These are phyloP conservation scores for Fusarium mexicanum DNA, from an alignment of 2,329 filamentous ascomycete species.

Conservation along the genomic window DNA sequence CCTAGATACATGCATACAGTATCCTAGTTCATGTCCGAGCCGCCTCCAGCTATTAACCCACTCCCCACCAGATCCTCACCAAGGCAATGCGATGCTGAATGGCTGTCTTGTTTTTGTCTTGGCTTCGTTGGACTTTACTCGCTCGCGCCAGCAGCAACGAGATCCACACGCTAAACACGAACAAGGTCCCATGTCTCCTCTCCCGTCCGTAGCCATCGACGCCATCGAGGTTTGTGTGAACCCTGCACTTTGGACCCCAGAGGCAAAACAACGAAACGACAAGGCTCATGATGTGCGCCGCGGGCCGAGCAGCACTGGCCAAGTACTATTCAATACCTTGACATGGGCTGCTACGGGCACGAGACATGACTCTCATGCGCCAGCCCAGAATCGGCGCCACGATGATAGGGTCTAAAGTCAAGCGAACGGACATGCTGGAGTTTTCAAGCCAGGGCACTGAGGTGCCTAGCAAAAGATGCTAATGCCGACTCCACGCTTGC, in stretches of 20 bases:
- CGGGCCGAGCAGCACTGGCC: conserved; percentile 42
- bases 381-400: conserved; percentile 40
- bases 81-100: conserved; percentile 31
- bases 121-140: conserved; percentile 26
- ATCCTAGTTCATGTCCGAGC: conserved; percentile 19
- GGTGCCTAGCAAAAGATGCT: conserved; percentile 14
- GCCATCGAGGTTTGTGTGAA: conserved; percentile 39
- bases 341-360: conserved; percentile 37
- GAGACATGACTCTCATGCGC: conserved; percentile 43
- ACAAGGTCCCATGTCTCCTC: conserved; percentile 43
- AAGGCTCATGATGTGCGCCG: conserved; percentile 39
- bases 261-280: conserved; percentile 38
- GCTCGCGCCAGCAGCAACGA: conserved; percentile 35
- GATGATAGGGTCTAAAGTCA: conserved; percentile 33
- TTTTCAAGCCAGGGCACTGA: conserved; percentile 27
- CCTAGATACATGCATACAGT: conserved; percentile 1
- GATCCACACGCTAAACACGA: conserved; percentile 43
- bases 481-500: conserved; percentile 26
- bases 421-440: conserved; percentile 31
- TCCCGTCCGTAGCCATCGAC: conserved; percentile 45
- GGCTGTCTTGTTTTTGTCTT: conserved; percentile 31
- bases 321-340: conserved; percentile 15
- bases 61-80: conserved; percentile 36
- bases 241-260: conserved; percentile 38
- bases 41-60: conserved; percentile 28